phyloP scores from a whole-genome alignment of 1,284 basidiomycete genomes.

The Trichosporon ovoides region DNA sequence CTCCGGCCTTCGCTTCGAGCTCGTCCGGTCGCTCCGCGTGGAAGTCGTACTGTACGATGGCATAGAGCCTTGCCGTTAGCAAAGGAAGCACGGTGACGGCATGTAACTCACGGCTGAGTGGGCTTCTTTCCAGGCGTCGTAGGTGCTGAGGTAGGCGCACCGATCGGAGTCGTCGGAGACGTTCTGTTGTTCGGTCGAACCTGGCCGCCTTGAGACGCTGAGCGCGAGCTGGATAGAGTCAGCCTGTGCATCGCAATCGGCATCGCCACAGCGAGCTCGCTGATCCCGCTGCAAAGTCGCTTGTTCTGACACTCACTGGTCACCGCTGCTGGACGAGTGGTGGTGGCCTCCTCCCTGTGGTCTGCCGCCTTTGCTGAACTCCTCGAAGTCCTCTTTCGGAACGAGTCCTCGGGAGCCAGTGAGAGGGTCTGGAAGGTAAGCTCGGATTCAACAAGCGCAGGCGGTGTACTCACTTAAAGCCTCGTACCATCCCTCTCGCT shows the following conservation, averaged over 20 bases:
- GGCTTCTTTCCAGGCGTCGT: slow-evolving; percentile 18
- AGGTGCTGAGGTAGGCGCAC: slow-evolving; percentile 6
- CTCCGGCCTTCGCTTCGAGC: slow-evolving; percentile 87
- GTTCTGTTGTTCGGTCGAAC: neutral
- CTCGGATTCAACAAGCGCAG: neutral
- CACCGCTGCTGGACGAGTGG: neutral
- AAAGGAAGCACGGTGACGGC: neutral
- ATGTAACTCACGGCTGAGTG: slow-evolving; percentile 25
- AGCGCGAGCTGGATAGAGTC: slow-evolving; percentile 7
- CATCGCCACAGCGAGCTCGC: too few relatives aligned
- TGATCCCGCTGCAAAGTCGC: too few relatives aligned
- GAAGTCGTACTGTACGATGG: slow-evolving; percentile 93
- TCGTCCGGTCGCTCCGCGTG: slow-evolving; percentile 91
- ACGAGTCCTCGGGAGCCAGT: slow-evolving; percentile 87
- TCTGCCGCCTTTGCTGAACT: slow-evolving; percentile 67
- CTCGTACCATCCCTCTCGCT: slow-evolving; percentile 67
- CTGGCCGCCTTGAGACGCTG: slow-evolving; percentile 1
- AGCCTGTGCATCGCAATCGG: neutral
- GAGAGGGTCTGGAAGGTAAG: slow-evolving; percentile 59
- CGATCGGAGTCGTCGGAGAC: slow-evolving; percentile 7
- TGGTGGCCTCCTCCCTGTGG: slow-evolving; percentile 6
- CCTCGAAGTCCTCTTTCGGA: slow-evolving; percentile 77
- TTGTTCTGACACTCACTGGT: neutral
- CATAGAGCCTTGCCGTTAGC: slow-evolving; percentile 56
- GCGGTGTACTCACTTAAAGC: slow-evolving; percentile 67